Conservation (phyloP, 2,329 filamentous ascomycete genomes). For the Cercospora sp. region DNA sequence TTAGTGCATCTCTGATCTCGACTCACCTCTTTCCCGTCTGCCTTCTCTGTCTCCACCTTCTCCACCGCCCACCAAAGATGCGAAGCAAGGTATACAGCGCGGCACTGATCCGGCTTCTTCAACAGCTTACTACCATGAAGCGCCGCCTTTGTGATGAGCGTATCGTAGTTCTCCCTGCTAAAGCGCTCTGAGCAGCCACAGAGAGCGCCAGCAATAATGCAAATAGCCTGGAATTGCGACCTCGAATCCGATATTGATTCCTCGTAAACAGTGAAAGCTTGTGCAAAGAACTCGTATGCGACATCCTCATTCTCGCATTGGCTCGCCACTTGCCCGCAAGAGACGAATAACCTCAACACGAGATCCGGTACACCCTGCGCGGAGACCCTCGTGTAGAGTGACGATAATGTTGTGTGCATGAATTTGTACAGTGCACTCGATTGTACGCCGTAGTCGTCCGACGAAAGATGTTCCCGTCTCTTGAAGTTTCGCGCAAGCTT, state of each 20-base stretch:
- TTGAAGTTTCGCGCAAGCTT: slow-evolving; percentile 89
- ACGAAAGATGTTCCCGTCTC: slow-evolving; percentile 79
- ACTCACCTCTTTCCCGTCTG: slow-evolving; percentile 35
- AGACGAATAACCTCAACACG: slow-evolving; percentile 82
- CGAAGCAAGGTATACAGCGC: slow-evolving; percentile 92
- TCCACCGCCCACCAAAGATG: slow-evolving; percentile 98
- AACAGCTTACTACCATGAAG: slow-evolving; percentile 94
- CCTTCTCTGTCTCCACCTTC: slow-evolving; percentile 64
- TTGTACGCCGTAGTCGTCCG: slow-evolving; percentile 71
- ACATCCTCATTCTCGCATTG: slow-evolving; percentile 92
- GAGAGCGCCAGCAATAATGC: slow-evolving; percentile 84
- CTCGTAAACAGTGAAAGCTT: slow-evolving; percentile 97
- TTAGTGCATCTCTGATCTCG: too few relatives aligned
- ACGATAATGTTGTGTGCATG: slow-evolving; percentile 83
- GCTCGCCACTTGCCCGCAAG: slow-evolving; percentile 89
- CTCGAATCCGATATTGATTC: slow-evolving; percentile 93
- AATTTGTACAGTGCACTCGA: slow-evolving; percentile 90
- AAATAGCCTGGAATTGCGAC: slow-evolving; percentile 97
- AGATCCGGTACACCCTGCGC: slow-evolving; percentile 76
- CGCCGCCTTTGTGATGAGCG: slow-evolving; percentile 94
- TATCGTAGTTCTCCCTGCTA: slow-evolving; percentile 96
- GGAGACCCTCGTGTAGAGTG: slow-evolving; percentile 80
- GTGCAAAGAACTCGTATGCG: slow-evolving; percentile 96
- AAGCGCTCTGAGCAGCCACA: slow-evolving; percentile 82
- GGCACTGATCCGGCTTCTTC: slow-evolving; percentile 96